A percentile compares a stretch with the other conserved stretches of the same genome.
These are phyloP conservation scores for Solanum tacnaense DNA, from an alignment of 257 asterid species.

Conservation along the genomic window DNA sequence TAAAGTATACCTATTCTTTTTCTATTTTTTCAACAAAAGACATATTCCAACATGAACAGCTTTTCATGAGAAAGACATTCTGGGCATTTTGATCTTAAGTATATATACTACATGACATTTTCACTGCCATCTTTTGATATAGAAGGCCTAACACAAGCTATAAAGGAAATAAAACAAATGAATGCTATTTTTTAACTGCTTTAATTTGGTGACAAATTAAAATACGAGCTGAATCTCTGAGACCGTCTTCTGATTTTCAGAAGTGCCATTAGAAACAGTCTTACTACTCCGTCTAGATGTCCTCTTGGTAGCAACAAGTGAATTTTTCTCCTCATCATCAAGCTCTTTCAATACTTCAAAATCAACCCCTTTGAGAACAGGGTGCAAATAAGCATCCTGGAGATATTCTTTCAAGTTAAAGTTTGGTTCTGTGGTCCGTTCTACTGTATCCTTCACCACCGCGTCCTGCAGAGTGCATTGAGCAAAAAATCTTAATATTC, in stretches of 20 bases:
- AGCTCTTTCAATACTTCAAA: neutral
- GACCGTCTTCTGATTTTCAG: neutral
- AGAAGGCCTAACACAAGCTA: neutral
- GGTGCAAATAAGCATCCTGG: slow-evolving; percentile 43
- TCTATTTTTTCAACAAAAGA: neutral
- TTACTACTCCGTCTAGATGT: slow-evolving; percentile 10
- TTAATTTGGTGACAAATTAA: neutral
- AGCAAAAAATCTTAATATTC: neutral
- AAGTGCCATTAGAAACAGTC: slow-evolving; percentile 5
- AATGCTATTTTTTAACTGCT: neutral
- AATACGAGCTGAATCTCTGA: neutral
- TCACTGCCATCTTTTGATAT: neutral
- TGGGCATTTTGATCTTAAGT: neutral
- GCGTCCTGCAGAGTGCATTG: slow-evolving; percentile 34
- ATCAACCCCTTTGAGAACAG: slow-evolving; percentile 37
- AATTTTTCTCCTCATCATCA: slow-evolving; percentile 23
- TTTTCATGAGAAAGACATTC: neutral
- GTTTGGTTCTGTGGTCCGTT: slow-evolving; percentile 45
- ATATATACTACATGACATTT: neutral
- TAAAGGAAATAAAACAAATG: neutral
- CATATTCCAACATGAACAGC: neutral
- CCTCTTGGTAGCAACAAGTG: slow-evolving; percentile 28
- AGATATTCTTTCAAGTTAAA: slow-evolving; percentile 35
- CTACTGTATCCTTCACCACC: slow-evolving; percentile 55
- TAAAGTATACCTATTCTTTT: no score